Evolutionary conservation across 208 protist genomes (phyloP), one percentile per base, ranked within the genome.

Genomic region (Acanthamoeba healyi): DNA sequence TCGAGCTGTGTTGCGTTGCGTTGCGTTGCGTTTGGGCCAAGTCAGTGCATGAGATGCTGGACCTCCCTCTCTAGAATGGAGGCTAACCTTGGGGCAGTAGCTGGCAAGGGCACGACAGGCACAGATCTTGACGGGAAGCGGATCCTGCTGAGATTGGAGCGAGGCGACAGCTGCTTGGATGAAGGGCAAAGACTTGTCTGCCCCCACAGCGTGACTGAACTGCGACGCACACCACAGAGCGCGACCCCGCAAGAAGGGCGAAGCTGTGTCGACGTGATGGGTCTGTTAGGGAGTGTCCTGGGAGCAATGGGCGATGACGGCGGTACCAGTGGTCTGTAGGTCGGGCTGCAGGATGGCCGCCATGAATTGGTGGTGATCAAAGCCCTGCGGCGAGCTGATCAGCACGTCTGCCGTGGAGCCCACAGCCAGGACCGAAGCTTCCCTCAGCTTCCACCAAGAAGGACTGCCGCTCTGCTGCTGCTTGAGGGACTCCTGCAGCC

Each of bases 361-460:
- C 19, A 77, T 92, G 40, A 92, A 92, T 19, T 54, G 26, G 19
- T 40, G 19, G 29, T 44, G n/a, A 26, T 61, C 46, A 26, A 61
- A 88, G 51, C 42, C 77, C 42, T 46, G 46, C 34, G 81, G 51
- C 0, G 26, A 38, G 12, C 32, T 44, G 51, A 63, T 36, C 6
- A 88, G 81, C n/a, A 42, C 49, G 19, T 63, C 81, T 4, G 87
- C 87, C 4, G 46, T 40, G 29, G 87, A 42, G 49, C 87, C 87
- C 40, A 92, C 38, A 19, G 87, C 87, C 34, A 77, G 32, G 14
- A 92, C 87, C 15, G 29, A 15, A 29, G 87, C 87, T n/a, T 92
- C 87, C 24, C 87, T 19, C 32, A 92, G 29, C 87, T 92, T 92
- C 87, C 87, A 92, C 81, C 81, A 89, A 1, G 81, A 89, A n/a